phyloP scores from a whole-genome alignment of 2,329 filamentous ascomycete species.

The Emergomyces africanus region DNA sequence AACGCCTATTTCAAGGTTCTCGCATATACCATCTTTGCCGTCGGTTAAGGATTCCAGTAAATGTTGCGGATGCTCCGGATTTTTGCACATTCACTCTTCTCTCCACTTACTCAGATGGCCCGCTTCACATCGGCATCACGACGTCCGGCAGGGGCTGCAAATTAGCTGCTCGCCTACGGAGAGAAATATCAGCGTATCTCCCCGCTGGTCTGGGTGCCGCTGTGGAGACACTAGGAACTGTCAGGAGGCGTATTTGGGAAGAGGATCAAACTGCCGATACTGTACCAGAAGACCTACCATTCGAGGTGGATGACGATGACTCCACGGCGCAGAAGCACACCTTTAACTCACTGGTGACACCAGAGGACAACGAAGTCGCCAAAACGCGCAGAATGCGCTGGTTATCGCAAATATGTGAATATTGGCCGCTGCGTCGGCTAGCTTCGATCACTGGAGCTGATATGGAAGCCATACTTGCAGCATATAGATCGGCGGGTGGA shows the following conservation, averaged over 20 bases:
- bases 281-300: slow-evolving; percentile 25
- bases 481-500: slow-evolving; percentile 40
- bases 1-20: slow-evolving; percentile 32
- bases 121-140: slow-evolving; percentile 87
- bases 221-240: slow-evolving; percentile 61
- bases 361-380: slow-evolving; percentile 57
- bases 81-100: slow-evolving; percentile 85
- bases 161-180: slow-evolving; percentile 72
- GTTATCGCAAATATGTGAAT: slow-evolving; percentile 94
- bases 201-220: slow-evolving; percentile 64
- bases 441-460: slow-evolving; percentile 70
- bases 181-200: slow-evolving; percentile 72
- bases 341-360: slow-evolving; percentile 69
- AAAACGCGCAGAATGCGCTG: slow-evolving; percentile 79
- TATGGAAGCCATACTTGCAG: slow-evolving; percentile 60
- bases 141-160: slow-evolving; percentile 94
- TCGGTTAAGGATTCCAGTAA: slow-evolving; percentile 74
- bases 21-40: slow-evolving; percentile 65
- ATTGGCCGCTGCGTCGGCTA: slow-evolving; percentile 82
- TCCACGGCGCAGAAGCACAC: slow-evolving; percentile 51
- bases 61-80: slow-evolving; percentile 74
- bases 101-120: slow-evolving; percentile 78
- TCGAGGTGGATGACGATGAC: slow-evolving; percentile 38
- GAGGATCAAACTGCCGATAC: slow-evolving; percentile 50
- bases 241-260: slow-evolving; percentile 58